phyloP scores from a whole-genome alignment of 2,329 filamentous ascomycete species.

The Pseudopyricularia cyperi region DNA sequence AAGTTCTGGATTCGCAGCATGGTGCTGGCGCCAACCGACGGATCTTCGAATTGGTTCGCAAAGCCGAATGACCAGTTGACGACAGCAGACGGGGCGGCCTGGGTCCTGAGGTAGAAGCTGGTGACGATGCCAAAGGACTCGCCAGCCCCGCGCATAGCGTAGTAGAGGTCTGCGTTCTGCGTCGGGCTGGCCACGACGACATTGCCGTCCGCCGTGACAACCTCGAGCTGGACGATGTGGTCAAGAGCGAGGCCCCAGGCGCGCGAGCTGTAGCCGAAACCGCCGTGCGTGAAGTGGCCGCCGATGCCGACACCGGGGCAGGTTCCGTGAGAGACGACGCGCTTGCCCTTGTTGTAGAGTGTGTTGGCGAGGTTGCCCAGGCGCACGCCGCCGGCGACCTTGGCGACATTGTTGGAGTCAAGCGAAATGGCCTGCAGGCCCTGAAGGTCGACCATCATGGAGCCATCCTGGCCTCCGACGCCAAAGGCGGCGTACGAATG shows the following conservation, averaged over 20 bases:
- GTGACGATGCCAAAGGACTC: conserved; percentile 27
- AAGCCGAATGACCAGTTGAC: conserved; percentile 1
- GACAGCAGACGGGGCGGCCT: conserved; percentile 16
- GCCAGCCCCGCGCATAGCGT: conserved; percentile 27
- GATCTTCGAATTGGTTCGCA: background rate
- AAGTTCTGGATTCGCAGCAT: conserved; percentile 2
- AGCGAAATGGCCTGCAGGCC: conserved; percentile 28
- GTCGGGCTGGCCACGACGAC: conserved; percentile 17
- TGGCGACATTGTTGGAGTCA: conserved; percentile 24
- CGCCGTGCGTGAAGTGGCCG: conserved; percentile 25
- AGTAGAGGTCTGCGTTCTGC: conserved; percentile 25
- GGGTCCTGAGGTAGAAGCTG: conserved; percentile 22
- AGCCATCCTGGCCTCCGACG: conserved; percentile 33
- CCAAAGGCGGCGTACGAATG: conserved; percentile 37
- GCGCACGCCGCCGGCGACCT: conserved; percentile 33
- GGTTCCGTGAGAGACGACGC: conserved; percentile 35
- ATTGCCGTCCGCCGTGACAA: conserved; percentile 22
- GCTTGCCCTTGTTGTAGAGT: conserved; percentile 22
- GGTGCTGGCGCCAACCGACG: background rate
- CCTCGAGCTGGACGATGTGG: conserved; percentile 19
- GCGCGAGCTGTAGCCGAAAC: conserved; percentile 23
- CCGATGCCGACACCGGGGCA: conserved; percentile 32
- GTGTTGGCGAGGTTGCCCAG: conserved; percentile 31
- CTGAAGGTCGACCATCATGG: conserved; percentile 32
- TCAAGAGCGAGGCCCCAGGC: conserved; percentile 22